phyloP scores from a whole-genome alignment of 345 rosid species.

The Melastoma malabathricum region DNA sequence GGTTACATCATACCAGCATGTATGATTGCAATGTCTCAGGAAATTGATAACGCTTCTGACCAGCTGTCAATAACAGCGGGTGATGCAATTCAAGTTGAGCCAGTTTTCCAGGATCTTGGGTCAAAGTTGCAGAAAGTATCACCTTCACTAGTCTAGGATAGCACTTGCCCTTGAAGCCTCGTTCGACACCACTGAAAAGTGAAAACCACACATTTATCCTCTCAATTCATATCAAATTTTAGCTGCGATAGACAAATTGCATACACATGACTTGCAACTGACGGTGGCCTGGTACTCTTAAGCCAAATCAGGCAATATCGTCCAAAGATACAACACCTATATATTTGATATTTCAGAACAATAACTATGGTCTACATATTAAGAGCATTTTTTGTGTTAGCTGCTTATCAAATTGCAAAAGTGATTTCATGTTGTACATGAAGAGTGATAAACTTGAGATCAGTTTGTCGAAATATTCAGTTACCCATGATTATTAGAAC shows the following conservation, averaged over 20 bases:
- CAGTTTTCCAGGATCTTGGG: constrained; percentile 96
- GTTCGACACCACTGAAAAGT: constrained; percentile 54
- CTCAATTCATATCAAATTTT: no score
- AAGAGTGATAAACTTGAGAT: no score
- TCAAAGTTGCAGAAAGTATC: constrained; percentile 86
- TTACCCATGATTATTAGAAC: no score
- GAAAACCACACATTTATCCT: background rate
- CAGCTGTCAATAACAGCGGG: constrained; percentile 79
- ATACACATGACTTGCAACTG: background rate
- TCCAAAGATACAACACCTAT: no score
- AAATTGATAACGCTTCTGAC: constrained; percentile 57
- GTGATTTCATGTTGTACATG: no score
- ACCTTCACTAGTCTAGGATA: constrained; percentile 79
- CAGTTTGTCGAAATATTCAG: no score
- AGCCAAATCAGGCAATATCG: no score
- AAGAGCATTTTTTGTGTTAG: no score
- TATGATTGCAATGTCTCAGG: constrained; percentile 77
- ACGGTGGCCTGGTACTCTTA: no score
- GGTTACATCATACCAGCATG: constrained; percentile 49
- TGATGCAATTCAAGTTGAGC: constrained; percentile 85
- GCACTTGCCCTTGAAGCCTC: constrained; percentile 70
- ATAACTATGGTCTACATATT: no score
- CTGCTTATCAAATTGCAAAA: no score
- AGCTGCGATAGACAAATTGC: background rate
- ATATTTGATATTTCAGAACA: no score